These are phyloP conservation scores for Anaeromyces robustus DNA, from an alignment of 192 early-diverging fungal species.

Conservation along the genomic window DNA sequence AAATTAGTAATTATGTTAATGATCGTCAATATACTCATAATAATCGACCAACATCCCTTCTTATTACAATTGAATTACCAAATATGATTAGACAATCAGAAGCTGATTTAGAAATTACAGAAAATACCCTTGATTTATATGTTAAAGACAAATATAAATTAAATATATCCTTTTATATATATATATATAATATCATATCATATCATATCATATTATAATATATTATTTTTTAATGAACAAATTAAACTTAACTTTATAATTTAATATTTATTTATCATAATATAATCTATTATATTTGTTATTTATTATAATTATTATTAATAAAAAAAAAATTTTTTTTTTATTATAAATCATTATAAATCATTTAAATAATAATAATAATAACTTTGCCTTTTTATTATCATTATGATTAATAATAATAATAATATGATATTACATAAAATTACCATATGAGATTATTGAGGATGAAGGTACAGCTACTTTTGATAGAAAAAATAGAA, in stretches of 20 bases:
- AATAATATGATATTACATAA: background rate
- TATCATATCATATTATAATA: too few species aligned
- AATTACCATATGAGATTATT: slow-evolving; percentile 23
- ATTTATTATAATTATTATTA: too few species aligned
- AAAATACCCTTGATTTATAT: slow-evolving; percentile 7
- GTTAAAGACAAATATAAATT: slow-evolving; percentile 18
- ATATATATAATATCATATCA: too few species aligned
- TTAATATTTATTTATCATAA: too few species aligned
- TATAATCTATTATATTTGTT: too few species aligned
- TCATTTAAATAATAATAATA: too few species aligned
- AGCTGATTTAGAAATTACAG: slow-evolving; percentile 12
- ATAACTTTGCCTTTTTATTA: too few species aligned
- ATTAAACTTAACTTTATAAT: too few species aligned
- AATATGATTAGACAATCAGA: slow-evolving; percentile 12
- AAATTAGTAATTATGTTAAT: slow-evolving; percentile 14
- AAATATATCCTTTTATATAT: slow-evolving; percentile 2
- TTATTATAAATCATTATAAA: too few species aligned
- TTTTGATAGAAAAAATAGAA: slow-evolving; percentile 20
- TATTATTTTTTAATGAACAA: too few species aligned
- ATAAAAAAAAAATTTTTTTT: too few species aligned
- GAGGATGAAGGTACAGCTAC: slow-evolving; percentile 18
- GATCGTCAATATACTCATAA: slow-evolving; percentile 12
- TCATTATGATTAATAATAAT: too few species aligned
- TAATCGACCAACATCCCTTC: slow-evolving; percentile 21
- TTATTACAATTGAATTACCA: slow-evolving; percentile 24